phyloP scores from a whole-genome alignment of 1,284 basidiomycete genomes.

The Cronartium ribicola region DNA sequence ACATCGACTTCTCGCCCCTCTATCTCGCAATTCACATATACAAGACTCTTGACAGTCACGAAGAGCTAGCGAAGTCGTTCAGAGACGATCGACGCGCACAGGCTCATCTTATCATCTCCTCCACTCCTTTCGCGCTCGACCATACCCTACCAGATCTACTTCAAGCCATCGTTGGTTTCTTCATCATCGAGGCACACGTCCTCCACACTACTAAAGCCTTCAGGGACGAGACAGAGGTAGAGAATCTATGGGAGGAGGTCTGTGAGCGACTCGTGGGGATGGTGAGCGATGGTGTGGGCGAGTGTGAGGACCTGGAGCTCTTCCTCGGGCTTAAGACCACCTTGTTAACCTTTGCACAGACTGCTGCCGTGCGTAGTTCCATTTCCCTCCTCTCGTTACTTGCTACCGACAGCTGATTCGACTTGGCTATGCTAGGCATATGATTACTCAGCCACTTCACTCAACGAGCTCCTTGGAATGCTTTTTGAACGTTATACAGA shows the following conservation, averaged over 20 bases:
- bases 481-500: slow-evolving; percentile 87
- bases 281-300: slow-evolving; percentile 68
- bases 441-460: slow-evolving; percentile 53
- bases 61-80: slow-evolving; percentile 84
- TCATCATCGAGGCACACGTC: slow-evolving; percentile 93
- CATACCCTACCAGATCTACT: slow-evolving; percentile 59
- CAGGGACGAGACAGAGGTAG: slow-evolving; percentile 80
- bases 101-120: slow-evolving; percentile 88
- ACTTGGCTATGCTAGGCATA: slow-evolving; percentile 21
- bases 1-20: slow-evolving; percentile 88
- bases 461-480: slow-evolving; percentile 77
- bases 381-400: neutral
- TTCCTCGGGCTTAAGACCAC: slow-evolving; percentile 80
- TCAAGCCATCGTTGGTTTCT: slow-evolving; percentile 96
- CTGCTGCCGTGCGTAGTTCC: slow-evolving; percentile 67
- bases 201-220: slow-evolving; percentile 67
- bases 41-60: slow-evolving; percentile 77
- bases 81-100: slow-evolving; percentile 95
- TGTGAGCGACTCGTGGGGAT: slow-evolving; percentile 70
- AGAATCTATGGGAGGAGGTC: slow-evolving; percentile 92
- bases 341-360: slow-evolving; percentile 82
- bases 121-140: slow-evolving; percentile 57
- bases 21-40: slow-evolving; percentile 98
- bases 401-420: too few species aligned
- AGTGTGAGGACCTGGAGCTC: slow-evolving; percentile 73